Percentiles rank a stretch among this genome's conserved stretches.
These are phyloP conservation scores for Rhododendron griersonianum DNA, from an alignment of 148 eudicot species.

Conservation along the genomic window DNA sequence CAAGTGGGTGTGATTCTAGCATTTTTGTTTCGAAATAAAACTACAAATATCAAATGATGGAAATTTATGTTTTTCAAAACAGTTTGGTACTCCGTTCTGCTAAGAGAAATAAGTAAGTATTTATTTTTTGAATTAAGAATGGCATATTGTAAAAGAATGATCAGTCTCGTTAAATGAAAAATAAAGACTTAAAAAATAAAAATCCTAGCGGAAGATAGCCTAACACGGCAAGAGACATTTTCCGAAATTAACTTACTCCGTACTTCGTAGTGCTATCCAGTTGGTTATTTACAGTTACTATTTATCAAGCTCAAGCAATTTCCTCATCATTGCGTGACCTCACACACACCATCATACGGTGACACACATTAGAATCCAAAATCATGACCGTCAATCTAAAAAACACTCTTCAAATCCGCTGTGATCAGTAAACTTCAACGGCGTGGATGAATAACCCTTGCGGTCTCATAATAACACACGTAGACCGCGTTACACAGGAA, in stretches of 20 bases:
- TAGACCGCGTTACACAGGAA: conserved; percentile 3
- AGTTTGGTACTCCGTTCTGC: neutral
- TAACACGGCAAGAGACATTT: neutral
- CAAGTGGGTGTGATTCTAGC: neutral
- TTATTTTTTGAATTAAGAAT: no score
- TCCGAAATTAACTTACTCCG: neutral
- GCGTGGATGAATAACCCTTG: neutral
- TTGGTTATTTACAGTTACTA: neutral
- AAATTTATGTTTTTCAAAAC: no score
- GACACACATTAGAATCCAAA: neutral
- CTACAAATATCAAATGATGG: neutral
- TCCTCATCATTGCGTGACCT: neutral
- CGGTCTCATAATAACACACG: neutral
- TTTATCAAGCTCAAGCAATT: neutral
- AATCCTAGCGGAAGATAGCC: no score
- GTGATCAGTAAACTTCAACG: neutral
- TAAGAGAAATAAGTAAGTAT: no score
- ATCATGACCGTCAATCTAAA: neutral
- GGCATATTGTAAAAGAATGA: no score
- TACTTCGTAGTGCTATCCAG: neutral
- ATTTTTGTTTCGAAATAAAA: neutral
- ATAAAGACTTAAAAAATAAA: no score
- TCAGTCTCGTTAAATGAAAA: no score
- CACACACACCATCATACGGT: neutral
- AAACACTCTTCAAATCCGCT: neutral